Percentiles rank a stretch among this genome's conserved stretches.
These are phyloP conservation scores for Fusarium sp. DNA, from an alignment of 2,329 filamentous ascomycete species.

Conservation along the genomic window DNA sequence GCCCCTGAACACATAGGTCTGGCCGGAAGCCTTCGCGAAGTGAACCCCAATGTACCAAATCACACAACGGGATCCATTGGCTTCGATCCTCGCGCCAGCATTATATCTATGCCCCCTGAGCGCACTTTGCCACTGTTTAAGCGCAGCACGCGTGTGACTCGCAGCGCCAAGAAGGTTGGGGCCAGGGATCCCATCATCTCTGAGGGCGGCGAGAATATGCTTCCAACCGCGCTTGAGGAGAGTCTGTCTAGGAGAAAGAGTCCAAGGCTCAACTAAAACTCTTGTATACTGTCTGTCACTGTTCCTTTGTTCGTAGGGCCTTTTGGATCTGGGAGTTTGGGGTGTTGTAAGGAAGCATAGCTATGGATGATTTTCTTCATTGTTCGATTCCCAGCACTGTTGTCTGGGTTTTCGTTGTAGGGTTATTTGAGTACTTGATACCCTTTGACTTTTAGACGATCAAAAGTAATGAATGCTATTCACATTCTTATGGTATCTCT, in stretches of 20 bases:
- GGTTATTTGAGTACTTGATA: constrained; percentile 50
- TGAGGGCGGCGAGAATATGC: constrained; percentile 64
- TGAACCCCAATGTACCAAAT: constrained; percentile 63
- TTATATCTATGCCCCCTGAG: constrained; percentile 53
- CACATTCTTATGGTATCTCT: constrained; percentile 7
- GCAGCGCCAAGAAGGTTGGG: constrained; percentile 47
- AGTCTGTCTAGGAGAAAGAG: constrained; percentile 64
- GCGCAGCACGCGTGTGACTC: constrained; percentile 52
- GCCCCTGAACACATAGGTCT: constrained; percentile 42
- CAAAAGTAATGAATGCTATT: constrained; percentile 26
- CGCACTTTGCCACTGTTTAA: constrained; percentile 60
- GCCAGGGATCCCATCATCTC: constrained; percentile 40
- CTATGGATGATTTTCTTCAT: constrained; percentile 4
- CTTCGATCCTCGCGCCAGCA: constrained; percentile 57
- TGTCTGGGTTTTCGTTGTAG: constrained; percentile 26
- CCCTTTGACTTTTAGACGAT: constrained; percentile 43
- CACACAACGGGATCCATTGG: constrained; percentile 48
- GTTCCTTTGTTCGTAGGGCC: not conserved
- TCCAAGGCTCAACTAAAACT: constrained; percentile 56
- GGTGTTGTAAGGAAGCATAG: constrained; percentile 15
- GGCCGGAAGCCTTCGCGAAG: constrained; percentile 62
- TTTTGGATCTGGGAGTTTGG: constrained; percentile 31
- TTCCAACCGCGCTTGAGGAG: constrained; percentile 56
- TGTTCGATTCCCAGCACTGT: constrained; percentile 21
- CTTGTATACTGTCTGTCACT: not conserved